A percentile compares a stretch with the other conserved stretches of the same genome.
Conservation (phyloP, 2,329 filamentous ascomycete genomes). For the Calonectria pseudoreteaudii region DNA sequence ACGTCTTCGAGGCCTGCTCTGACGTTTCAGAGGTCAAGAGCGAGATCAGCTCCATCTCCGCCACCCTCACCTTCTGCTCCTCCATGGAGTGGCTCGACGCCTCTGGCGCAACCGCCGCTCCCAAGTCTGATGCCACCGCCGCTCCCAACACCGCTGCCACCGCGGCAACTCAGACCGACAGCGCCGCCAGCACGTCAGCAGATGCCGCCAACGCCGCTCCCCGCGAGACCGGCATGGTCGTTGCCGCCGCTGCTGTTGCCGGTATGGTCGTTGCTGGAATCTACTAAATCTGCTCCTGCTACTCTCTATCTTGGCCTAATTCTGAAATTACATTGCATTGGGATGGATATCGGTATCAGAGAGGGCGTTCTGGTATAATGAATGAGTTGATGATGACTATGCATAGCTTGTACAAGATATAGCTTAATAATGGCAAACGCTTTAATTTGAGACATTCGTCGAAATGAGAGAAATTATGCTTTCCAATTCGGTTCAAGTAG, state of each 20-base stretch:
- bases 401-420: background rate
- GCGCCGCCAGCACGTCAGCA: background rate
- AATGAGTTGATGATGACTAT: background rate
- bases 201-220: constrained; percentile 1
- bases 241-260: constrained; percentile 6
- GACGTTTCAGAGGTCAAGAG: background rate
- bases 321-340: background rate
- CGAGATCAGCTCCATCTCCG: background rate
- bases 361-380: background rate
- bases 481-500: background rate
- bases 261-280: constrained; percentile 10
- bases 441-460: background rate
- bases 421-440: background rate
- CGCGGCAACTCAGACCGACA: background rate
- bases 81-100: background rate
- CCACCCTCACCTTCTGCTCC: background rate
- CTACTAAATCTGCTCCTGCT: background rate
- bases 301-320: background rate
- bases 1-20: background rate
- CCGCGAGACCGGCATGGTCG: constrained; percentile 9
- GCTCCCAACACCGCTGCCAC: background rate
- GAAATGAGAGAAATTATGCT: background rate
- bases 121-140: no score
- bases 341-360: background rate
- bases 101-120: background rate